Evolutionary conservation across 1,139 yeast species (phyloP), one percentile per base, ranked within the genome.

Genomic region (Blastobotrys illinoisensis): DNA sequence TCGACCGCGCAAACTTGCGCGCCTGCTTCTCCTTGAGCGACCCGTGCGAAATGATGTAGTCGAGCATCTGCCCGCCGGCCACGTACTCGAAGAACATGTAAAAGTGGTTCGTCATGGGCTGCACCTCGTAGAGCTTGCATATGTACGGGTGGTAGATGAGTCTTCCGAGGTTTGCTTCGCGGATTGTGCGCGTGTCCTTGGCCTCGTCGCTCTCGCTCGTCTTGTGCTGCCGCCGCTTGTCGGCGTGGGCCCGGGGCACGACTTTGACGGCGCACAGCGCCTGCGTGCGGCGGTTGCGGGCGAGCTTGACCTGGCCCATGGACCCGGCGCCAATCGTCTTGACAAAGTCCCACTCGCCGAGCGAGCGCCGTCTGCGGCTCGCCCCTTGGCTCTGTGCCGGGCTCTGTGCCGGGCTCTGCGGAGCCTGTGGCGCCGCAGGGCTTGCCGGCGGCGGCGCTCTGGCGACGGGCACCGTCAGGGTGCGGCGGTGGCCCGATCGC

Each of bases 321-420:
- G 97, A 88, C 2, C 99, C 99, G 3, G 98, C 97, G 51, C 99
- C 99, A 50, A 93, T 88, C 0, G 97, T 90, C 69, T 90, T 90
- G 57, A 89, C 80, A 64, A 93, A 91, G 65, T 88, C 95, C 99
- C 99, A 93, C 62, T 95, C 97, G 16, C 99, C 99, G 54, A 93
- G 86, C 5, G 96, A 80, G 59, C 86, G 85, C 61, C 98, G 81
- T 68, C 90, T 71, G 20, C 26, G 46, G 24, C 24, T 20, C 46
- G 13, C 11, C 14, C n/a, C n/a, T n/a, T n/a, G n/a, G n/a, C n/a
- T n/a, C n/a, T n/a, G n/a, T n/a, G n/a, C n/a, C n/a, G n/a, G n/a
- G n/a, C n/a, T n/a, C n/a, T n/a, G n/a, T n/a, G n/a, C n/a, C 46
- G 46, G 16, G 16, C 1, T n/a, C 24, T 11, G 26, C 24, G 23